phyloP scores from a whole-genome alignment of 441 rosid genomes.

The Adansonia rubrostipa region DNA sequence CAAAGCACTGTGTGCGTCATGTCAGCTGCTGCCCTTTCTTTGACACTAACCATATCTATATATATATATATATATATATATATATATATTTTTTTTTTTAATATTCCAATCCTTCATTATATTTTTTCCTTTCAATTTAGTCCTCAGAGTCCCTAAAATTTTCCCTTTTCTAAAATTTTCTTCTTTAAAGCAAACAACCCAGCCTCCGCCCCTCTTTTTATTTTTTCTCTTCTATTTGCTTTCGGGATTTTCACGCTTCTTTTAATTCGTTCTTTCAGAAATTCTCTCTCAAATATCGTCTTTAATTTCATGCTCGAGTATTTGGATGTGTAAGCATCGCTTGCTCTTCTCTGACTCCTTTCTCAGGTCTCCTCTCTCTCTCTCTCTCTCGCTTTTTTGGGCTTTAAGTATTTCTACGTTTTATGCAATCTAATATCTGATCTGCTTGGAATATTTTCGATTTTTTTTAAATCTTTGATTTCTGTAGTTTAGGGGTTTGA shows the following conservation, averaged over 20 bases:
- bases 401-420: background rate
- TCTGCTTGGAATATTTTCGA: constrained; percentile 35
- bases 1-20: constrained; percentile 16
- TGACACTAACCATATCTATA: background rate
- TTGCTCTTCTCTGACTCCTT: constrained; percentile 35
- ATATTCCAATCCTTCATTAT: background rate
- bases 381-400: constrained; percentile 1
- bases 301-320: constrained; percentile 22
- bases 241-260: constrained; percentile 48
- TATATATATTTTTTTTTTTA: background rate
- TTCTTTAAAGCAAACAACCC: constrained; percentile 20
- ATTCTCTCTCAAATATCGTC: constrained; percentile 8
- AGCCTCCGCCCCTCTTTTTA: background rate
- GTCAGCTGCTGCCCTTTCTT: background rate
- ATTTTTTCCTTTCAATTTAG: background rate
- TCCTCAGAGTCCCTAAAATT: constrained; percentile 12
- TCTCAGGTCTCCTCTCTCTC: constrained; percentile 34
- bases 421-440: constrained; percentile 30
- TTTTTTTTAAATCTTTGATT: constrained; percentile 22
- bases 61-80: too few relatives aligned
- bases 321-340: constrained; percentile 52
- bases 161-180: background rate
- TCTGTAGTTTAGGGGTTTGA: background rate
- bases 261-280: constrained; percentile 3
- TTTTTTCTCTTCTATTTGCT: constrained; percentile 21